Evolutionary conservation across 129 eudicot species (phyloP).

Genomic region (Centaurea solstitialis): DNA sequence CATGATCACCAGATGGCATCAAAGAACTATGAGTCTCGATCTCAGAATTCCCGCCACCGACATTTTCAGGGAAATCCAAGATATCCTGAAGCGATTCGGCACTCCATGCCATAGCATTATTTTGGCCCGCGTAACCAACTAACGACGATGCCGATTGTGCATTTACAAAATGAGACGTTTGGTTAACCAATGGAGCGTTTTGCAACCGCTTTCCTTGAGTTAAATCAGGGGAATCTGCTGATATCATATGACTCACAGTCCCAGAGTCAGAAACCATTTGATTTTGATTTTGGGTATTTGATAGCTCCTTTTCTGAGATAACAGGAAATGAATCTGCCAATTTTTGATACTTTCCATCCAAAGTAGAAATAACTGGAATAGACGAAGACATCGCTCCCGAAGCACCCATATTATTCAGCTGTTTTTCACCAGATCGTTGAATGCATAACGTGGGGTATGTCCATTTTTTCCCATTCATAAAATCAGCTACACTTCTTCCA

Average conservation of each 20-base stretch:
- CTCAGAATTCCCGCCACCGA: conserved; percentile 37
- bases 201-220: too few species aligned
- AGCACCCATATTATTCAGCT: conserved; percentile 33
- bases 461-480: conserved; percentile 49
- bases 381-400: conserved; percentile 48
- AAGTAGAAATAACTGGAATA: conserved; percentile 33
- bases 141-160: conserved; percentile 25
- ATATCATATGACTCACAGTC: conserved; percentile 24
- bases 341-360: conserved; percentile 41
- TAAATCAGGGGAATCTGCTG: conserved; percentile 8
- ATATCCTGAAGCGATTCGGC: conserved; percentile 50
- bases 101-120: conserved; percentile 51
- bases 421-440: conserved; percentile 47
- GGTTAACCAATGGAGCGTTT: conserved; percentile 20
- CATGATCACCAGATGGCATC: conserved; percentile 37
- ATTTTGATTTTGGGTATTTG: conserved; percentile 23
- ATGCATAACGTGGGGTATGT: conserved; percentile 41
- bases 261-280: conserved; percentile 30
- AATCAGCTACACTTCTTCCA: conserved; percentile 3
- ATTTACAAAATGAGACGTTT: conserved; percentile 24
- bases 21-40: conserved; percentile 34
- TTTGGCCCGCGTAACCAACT: conserved; percentile 36
- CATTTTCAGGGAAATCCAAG: conserved; percentile 44
- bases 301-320: conserved; percentile 31
- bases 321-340: conserved; percentile 46